phyloP scores from a whole-genome alignment of 495 filamentous ascomycete species.

The Aspergillus sclerotiicarbonarius region DNA sequence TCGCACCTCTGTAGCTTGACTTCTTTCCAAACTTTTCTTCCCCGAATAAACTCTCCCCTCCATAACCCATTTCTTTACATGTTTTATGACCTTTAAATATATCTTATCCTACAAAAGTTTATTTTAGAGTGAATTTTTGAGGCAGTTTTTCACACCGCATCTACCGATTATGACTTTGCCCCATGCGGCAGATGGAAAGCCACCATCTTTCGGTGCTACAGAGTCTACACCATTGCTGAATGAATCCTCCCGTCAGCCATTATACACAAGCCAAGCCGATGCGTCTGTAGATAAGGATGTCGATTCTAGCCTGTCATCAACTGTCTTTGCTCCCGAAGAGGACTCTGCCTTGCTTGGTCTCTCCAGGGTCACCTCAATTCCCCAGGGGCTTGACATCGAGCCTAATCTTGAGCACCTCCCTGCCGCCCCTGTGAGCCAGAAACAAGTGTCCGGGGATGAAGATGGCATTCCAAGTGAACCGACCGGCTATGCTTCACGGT shows the following conservation, averaged over 20 bases:
- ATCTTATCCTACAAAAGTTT: background rate
- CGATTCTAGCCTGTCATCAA: conserved; percentile 21
- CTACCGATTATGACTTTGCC: conserved; percentile 9
- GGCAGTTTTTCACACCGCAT: background rate
- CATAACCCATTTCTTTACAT: background rate
- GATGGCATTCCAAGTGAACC: conserved; percentile 14
- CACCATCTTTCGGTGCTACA: conserved; percentile 7
- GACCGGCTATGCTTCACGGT: conserved; percentile 32
- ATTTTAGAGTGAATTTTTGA: background rate
- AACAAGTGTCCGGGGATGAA: conserved; percentile 17
- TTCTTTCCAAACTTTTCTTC: background rate
- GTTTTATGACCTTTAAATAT: background rate
- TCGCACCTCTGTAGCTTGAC: background rate
- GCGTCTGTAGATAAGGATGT: conserved; percentile 14
- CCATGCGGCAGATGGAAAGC: conserved; percentile 2
- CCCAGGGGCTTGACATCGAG: conserved; percentile 33
- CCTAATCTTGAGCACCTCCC: conserved; percentile 28
- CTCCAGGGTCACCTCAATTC: conserved; percentile 29
- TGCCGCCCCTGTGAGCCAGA: conserved; percentile 13
- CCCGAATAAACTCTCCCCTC: background rate
- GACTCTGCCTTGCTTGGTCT: conserved; percentile 24
- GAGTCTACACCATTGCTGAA: conserved; percentile 31
- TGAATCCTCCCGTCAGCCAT: background rate
- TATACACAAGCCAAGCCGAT: conserved; percentile 10
- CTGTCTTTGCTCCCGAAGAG: conserved; percentile 16